These are phyloP conservation scores for Globisporangium uncinulatum DNA, from an alignment of 352 stramenopile genomes.

Conservation along the genomic window DNA sequence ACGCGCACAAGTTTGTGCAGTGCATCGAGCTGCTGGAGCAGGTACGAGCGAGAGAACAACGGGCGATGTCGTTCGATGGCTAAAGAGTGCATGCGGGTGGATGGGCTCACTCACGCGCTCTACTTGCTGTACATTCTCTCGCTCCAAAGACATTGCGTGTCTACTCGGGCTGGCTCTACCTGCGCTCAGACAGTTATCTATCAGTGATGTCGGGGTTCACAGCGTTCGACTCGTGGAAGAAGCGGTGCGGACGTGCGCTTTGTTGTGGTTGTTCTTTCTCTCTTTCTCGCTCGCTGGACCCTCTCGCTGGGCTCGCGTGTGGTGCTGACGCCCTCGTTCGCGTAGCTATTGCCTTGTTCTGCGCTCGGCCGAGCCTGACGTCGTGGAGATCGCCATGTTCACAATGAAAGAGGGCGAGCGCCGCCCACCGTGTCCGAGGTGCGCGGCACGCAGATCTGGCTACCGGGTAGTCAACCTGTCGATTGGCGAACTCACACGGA, in stretches of 20 bases:
- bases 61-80: background rate
- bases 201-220: constrained; percentile 68
- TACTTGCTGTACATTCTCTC: no score
- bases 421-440: constrained; percentile 60
- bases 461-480: background rate
- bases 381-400: constrained; percentile 82
- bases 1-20: constrained; percentile 37
- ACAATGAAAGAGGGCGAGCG: constrained; percentile 68
- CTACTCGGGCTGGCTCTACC: constrained; percentile 79
- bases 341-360: constrained; percentile 75
- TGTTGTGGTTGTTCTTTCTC: background rate
- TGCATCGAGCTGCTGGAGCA: constrained; percentile 81
- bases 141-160: constrained; percentile 83
- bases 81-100: background rate
- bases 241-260: constrained; percentile 32
- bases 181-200: constrained; percentile 75
- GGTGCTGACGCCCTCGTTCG: background rate
- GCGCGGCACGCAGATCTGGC: background rate
- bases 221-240: constrained; percentile 80
- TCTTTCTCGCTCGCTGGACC: background rate
- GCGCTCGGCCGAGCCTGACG: constrained; percentile 34
- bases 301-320: no score
- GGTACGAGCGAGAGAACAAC: no score
- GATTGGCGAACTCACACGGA: background rate
- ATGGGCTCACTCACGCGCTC: no score